Conservation (phyloP, 352 stramenopile species). For the Phytophthora idaei region DNA sequence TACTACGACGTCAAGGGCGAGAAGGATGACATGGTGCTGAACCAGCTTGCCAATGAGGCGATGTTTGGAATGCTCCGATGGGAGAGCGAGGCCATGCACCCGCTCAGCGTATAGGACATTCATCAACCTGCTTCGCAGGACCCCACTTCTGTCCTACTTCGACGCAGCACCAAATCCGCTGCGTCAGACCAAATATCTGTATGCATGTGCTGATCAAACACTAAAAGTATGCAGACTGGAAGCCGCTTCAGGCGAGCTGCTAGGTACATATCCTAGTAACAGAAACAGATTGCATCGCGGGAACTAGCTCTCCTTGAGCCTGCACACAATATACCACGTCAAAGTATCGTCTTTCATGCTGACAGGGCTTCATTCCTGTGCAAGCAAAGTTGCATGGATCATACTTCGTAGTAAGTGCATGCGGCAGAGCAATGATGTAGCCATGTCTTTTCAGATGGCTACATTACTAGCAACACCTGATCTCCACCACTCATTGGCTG, state of each 20-base stretch:
- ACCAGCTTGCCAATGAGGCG: slow-evolving; percentile 82
- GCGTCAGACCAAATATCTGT: slow-evolving; percentile 16
- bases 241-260: background rate
- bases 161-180: background rate
- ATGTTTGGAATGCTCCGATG: slow-evolving; percentile 89
- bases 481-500: slow-evolving; percentile 3
- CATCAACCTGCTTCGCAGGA: slow-evolving; percentile 4
- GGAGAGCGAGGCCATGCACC: slow-evolving; percentile 87
- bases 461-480: background rate
- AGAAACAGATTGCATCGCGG: slow-evolving; percentile 16
- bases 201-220: background rate
- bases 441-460: background rate
- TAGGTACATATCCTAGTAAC: slow-evolving; percentile 10
- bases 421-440: background rate
- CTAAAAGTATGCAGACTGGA: slow-evolving; percentile 8
- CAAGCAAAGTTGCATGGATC: no score
- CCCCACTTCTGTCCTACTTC: background rate
- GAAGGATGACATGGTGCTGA: slow-evolving; percentile 85
- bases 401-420: background rate
- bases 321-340: slow-evolving; percentile 17
- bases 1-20: slow-evolving; percentile 88
- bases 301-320: background rate
- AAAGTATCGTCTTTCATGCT: background rate
- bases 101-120: slow-evolving; percentile 62
- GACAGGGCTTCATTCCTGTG: no score